Percentiles rank a stretch among this genome's conserved stretches.
phyloP scores from a whole-genome alignment of 257 asterid species.

The Hygrophila difformis region DNA sequence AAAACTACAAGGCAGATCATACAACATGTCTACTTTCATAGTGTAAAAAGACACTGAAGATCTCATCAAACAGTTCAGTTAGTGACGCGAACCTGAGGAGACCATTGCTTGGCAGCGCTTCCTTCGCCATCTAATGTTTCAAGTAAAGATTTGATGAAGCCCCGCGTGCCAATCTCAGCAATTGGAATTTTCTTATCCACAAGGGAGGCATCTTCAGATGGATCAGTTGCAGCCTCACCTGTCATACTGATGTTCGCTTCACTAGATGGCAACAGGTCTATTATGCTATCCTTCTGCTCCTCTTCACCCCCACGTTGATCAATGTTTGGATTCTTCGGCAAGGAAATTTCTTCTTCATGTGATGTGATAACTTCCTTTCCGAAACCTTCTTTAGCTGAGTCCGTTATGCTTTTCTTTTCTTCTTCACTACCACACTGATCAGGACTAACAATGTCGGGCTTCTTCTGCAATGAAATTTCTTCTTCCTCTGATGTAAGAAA shows the following conservation, averaged over 20 bases:
- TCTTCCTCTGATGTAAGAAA: too few species aligned
- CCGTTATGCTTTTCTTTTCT: slow-evolving; percentile 19
- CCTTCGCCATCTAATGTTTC: slow-evolving; percentile 17
- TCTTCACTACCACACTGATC: slow-evolving; percentile 15
- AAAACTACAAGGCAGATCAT: background rate
- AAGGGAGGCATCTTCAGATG: slow-evolving; percentile 9
- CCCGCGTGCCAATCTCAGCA: slow-evolving; percentile 24
- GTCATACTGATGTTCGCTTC: too few species aligned
- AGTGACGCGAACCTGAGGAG: slow-evolving; percentile 37
- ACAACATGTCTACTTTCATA: background rate
- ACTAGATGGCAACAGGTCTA: too few species aligned
- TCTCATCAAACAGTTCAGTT: slow-evolving; percentile 4
- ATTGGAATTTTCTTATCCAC: slow-evolving; percentile 20
- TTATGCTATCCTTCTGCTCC: too few species aligned
- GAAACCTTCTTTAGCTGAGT: slow-evolving; percentile 12
- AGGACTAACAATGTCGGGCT: slow-evolving; percentile 4
- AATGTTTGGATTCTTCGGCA: background rate
- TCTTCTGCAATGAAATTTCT: too few species aligned
- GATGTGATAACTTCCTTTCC: too few species aligned
- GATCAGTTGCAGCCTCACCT: too few species aligned
- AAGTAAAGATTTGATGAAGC: slow-evolving; percentile 17
- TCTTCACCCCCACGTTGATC: slow-evolving; percentile 14
- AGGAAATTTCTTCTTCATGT: too few species aligned
- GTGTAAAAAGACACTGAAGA: background rate
- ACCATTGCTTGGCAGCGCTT: slow-evolving; percentile 13